A percentile compares a stretch with the other conserved stretches of the same genome.
Evolutionary conservation across 2,329 filamentous ascomycete species (phyloP).

Genomic region (Exophiala lecanii-corni): DNA sequence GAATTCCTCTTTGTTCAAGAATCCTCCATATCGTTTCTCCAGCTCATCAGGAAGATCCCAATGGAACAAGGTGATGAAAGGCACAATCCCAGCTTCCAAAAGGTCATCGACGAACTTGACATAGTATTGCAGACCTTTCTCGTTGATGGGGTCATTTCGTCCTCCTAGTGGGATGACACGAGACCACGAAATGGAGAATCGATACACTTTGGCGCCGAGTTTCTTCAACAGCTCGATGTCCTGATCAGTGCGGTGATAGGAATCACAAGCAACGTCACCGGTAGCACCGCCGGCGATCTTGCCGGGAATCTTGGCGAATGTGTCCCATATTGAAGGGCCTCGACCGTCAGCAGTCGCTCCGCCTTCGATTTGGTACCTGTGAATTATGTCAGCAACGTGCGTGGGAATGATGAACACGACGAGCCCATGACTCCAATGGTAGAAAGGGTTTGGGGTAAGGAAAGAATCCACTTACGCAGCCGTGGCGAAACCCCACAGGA

Average conservation of each 20-base stretch:
- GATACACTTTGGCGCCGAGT: slow-evolving; percentile 69
- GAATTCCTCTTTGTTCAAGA: slow-evolving; percentile 77
- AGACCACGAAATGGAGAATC: slow-evolving; percentile 79
- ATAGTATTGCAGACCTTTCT: slow-evolving; percentile 73
- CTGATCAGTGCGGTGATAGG: slow-evolving; percentile 71
- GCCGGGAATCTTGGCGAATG: slow-evolving; percentile 73
- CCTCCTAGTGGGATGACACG: slow-evolving; percentile 83
- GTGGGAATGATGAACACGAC: no score
- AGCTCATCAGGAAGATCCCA: slow-evolving; percentile 81
- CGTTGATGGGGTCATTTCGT: slow-evolving; percentile 74
- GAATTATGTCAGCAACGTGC: slow-evolving; percentile 3
- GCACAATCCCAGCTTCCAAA: slow-evolving; percentile 68
- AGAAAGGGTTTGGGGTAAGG: no score
- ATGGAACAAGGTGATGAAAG: slow-evolving; percentile 79
- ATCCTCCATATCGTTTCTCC: slow-evolving; percentile 74
- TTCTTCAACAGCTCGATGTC: slow-evolving; percentile 74
- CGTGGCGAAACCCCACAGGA: slow-evolving; percentile 76
- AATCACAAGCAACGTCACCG: slow-evolving; percentile 77
- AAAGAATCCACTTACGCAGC: no score
- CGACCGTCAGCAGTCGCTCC: slow-evolving; percentile 69
- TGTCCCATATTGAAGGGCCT: slow-evolving; percentile 82
- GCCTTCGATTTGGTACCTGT: slow-evolving; percentile 87
- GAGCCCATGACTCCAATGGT: no score
- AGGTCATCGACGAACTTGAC: slow-evolving; percentile 73
- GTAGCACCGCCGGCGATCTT: slow-evolving; percentile 76